phyloP scores from a whole-genome alignment of 169 alveolate genomes.

The Plasmodium falciparum region DNA sequence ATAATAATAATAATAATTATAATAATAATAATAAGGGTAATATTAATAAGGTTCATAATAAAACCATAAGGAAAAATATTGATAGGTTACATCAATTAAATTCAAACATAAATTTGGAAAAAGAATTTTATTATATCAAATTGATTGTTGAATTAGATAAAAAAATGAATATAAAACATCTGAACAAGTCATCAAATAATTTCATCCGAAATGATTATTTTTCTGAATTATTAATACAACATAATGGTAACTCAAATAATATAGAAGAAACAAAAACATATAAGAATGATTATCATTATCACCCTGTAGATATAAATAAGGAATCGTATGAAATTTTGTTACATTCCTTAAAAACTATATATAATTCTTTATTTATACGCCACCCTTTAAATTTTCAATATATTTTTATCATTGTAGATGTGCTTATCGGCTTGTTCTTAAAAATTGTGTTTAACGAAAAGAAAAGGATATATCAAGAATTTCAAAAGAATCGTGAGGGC shows the following conservation, averaged over 20 bases:
- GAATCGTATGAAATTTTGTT: conserved; percentile 32
- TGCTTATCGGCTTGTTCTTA: conserved; percentile 29
- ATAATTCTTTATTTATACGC: conserved; percentile 21
- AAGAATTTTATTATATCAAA: conserved; percentile 12
- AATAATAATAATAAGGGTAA: not conserved
- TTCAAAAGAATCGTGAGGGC: not conserved
- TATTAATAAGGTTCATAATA: not conserved
- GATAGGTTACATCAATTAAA: no score
- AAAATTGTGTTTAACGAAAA: conserved; percentile 52
- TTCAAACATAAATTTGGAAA: not conserved
- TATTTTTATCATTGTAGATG: conserved; percentile 27
- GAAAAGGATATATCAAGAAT: conserved; percentile 21
- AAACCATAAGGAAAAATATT: not conserved
- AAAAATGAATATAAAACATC: conserved; percentile 19
- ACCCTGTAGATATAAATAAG: conserved; percentile 1
- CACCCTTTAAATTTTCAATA: conserved; percentile 43
- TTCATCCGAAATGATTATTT: conserved; percentile 27
- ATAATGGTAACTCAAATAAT: no score
- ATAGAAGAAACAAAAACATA: conserved; percentile 5
- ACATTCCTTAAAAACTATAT: conserved; percentile 29
- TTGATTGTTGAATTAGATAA: conserved; percentile 18
- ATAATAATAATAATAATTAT: not conserved
- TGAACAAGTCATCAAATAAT: not conserved
- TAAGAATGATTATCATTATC: not conserved
- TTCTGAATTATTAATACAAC: not conserved